Evolutionary conservation across 2,329 filamentous ascomycete genomes (phyloP), one percentile per base, ranked within the genome.

Genomic region (Trichophyton schoenleinii): DNA sequence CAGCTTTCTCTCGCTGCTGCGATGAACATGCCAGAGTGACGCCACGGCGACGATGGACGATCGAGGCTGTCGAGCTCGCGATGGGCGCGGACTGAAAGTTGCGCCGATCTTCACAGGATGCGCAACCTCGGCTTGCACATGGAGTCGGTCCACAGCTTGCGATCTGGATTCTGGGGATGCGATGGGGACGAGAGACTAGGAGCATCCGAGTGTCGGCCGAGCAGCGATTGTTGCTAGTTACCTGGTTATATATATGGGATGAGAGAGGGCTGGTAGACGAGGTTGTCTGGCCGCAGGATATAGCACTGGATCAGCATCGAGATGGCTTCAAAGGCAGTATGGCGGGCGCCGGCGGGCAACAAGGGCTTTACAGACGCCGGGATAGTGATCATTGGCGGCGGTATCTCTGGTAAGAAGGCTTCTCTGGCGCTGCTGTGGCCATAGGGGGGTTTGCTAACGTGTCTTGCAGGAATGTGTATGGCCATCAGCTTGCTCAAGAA

Each of bases 401-500:
- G 80, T 0, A 77, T 82, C 36, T 80, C 78, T 62, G 79, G 79
- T 77, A 69, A 55, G 49, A 15, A 6, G 11, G 4, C 28, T 36
- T 11, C 8, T 49, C 46, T 13, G 46, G 46, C 6, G 31, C 49
- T 25, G 67, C 52, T 22, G 6, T 15, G 18, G 22, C 15, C 34
- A 13, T 28, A 9, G 20, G n/a, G 34, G 34, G 34, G 4, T 4
- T 38, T 0, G 20, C 49, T 55, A 28, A 55, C 31, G 22, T 41
- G 18, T 48, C 36, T 31, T 58, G 18, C 55, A 72, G 80, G 81
- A 36, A 77, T 83, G 68, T 82, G 80, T 65, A 80, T 78, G 67
- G 81, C 81, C 13, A 83, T 84, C 62, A 79, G 83, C 60, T 72
- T 84, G 46, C 76, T 84, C 66, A 79, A 77, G 61, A 81, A 81